Conservation (phyloP, 352 stramenopile species). For the Globisporangium cederbergense region DNA sequence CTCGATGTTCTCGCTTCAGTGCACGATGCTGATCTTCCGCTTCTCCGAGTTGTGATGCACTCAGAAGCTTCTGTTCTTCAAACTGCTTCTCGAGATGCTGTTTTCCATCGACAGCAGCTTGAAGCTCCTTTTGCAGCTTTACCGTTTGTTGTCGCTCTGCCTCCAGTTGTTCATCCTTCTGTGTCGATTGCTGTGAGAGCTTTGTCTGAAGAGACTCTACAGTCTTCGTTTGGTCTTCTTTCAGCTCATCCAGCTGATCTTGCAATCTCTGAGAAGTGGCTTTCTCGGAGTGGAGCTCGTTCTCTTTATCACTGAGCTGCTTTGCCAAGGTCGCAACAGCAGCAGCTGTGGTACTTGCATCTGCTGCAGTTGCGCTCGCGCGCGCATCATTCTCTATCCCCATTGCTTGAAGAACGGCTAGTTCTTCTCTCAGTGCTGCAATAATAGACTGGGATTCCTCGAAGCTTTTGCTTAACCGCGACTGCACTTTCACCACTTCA, state of each 20-base stretch:
- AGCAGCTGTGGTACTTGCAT: constrained; percentile 18
- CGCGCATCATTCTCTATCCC: constrained; percentile 20
- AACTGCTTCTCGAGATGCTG: constrained; percentile 28
- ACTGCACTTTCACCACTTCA: constrained; percentile 2
- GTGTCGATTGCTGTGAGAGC: constrained; percentile 11
- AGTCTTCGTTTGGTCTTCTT: not conserved
- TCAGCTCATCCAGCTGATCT: constrained; percentile 1
- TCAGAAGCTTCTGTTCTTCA: constrained; percentile 19
- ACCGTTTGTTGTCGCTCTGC: constrained; percentile 14
- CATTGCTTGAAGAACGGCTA: constrained; percentile 21
- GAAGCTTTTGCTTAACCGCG: constrained; percentile 21
- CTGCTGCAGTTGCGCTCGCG: constrained; percentile 17
- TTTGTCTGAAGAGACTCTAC: constrained; percentile 15
- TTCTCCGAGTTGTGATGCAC: constrained; percentile 30
- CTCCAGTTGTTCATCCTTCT: constrained; percentile 28
- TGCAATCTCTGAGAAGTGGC: not conserved
- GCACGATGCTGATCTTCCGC: constrained; percentile 47
- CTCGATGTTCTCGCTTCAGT: constrained; percentile 53
- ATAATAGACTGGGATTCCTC: constrained; percentile 27
- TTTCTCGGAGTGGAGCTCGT: constrained; percentile 6
- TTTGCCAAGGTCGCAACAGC: constrained; percentile 17
- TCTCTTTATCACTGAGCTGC: constrained; percentile 14
- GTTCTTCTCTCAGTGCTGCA: constrained; percentile 30
- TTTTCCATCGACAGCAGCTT: not conserved
- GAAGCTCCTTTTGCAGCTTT: constrained; percentile 26